These are phyloP conservation scores for Mycena sp. DNA, from an alignment of 1,284 basidiomycete species.

Conservation along the genomic window DNA sequence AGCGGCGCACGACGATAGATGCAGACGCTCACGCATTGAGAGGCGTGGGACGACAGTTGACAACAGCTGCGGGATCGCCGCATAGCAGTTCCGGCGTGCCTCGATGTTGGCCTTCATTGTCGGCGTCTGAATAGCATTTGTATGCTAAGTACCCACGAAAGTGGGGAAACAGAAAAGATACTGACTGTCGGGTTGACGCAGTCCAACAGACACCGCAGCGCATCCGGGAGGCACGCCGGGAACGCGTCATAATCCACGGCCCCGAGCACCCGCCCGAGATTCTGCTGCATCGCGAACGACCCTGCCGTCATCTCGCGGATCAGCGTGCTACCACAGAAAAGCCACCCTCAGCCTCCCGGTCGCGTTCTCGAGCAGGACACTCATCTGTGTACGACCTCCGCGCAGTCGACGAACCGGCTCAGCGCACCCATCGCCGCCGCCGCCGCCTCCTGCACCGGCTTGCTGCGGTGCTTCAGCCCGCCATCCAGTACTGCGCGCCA, in stretches of 20 bases:
- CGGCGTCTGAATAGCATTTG: constrained; percentile 47
- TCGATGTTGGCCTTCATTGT: constrained; percentile 64
- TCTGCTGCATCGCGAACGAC: constrained; percentile 72
- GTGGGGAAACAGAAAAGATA: constrained; percentile 32
- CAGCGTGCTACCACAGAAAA: constrained; percentile 55
- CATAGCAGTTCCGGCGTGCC: constrained; percentile 75
- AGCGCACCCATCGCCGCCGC: constrained; percentile 70
- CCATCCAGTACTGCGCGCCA: constrained; percentile 80
- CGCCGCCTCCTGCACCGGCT: constrained; percentile 78
- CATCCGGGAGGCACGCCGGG: constrained; percentile 60
- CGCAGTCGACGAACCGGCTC: constrained; percentile 75
- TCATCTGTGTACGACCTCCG: constrained; percentile 74
- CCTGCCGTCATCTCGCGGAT: constrained; percentile 71
- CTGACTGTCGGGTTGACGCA: constrained; percentile 64
- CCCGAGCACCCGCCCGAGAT: constrained; percentile 81
- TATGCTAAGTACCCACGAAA: constrained; percentile 33
- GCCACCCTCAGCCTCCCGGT: background rate
- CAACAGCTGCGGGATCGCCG: constrained; percentile 71
- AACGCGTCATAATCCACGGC: constrained; percentile 71
- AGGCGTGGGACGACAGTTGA: constrained; percentile 55
- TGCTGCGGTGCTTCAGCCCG: constrained; percentile 75
- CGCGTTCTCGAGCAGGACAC: background rate
- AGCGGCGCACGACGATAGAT: background rate
- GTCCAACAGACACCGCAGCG: constrained; percentile 67
- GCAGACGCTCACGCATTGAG: constrained; percentile 52